Evolutionary conservation across 108 stramenopile genomes (phyloP), one percentile per base, ranked within the genome.

Genomic region (Mediolabrus comicus): DNA sequence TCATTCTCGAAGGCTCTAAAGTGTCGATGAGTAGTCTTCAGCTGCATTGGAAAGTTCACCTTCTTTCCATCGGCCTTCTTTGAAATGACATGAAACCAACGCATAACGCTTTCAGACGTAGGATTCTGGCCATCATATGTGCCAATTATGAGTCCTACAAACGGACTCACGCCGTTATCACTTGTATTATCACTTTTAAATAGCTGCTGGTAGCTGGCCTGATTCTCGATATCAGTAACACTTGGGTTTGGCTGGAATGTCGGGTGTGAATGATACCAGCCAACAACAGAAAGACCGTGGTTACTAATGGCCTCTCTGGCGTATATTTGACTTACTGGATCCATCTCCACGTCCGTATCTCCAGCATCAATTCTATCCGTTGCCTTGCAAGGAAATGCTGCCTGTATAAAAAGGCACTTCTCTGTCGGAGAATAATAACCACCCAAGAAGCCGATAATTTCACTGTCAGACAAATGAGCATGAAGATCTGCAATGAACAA

Each of bases 261-360:
- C 8, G 46, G 83, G 55, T 86, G 83, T 27, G 53, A 74, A 34
- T 83, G 85, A 39, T 83, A 84, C 88, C 88, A 89, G 1, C 88
- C 88, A 4, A 83, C 77, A 41, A 84, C 82, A 17, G 59, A 59
- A 34, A 89, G 57, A 22, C 81, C 84, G 19, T 73, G 65, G 28
- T 59, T 43, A 19, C 38, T 32, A 22, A 86, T 84, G 30, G 65
- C 75, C 26, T 83, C 83, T 26, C 82, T 67, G 10, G 77, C 71
- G 29, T 66, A 59, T 14, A 86, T 68, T 65, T 89, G 84, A 8
- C 65, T 59, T n/a, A 69, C 77, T 26, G 88, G 85, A 33, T 86
- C 85, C 85, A 89, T 86, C 51, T 89, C 88, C 7, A 86, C 86
- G 55, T 89, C 86, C 39, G 86, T 87, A 22, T 56, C 36, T 4